Conservation (phyloP, 78 protist genomes). For the Dictyostelium intermedium region DNA sequence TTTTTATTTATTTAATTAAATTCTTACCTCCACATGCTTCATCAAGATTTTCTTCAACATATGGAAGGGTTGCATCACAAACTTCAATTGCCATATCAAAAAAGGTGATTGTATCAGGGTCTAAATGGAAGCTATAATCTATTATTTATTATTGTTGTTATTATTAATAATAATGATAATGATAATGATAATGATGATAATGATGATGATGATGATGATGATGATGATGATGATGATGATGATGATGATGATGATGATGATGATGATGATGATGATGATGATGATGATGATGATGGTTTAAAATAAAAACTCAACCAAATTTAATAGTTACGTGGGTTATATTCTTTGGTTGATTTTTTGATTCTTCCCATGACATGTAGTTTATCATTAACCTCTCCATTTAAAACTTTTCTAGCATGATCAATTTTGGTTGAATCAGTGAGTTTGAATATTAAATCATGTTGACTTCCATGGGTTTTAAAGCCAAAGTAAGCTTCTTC, state of each 20-base stretch:
- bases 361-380: conserved; percentile 30
- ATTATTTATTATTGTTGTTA: no score
- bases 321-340: no score
- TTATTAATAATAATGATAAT: no score
- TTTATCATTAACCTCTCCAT: background rate
- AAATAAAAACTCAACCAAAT: no score
- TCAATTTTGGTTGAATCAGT: background rate
- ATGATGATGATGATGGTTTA: no score
- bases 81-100: conserved; percentile 22
- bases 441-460: background rate
- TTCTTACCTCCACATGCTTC: background rate
- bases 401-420: background rate
- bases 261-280: no score
- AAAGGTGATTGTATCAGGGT: background rate
- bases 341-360: no score
- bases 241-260: no score
- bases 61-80: conserved; percentile 12
- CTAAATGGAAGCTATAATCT: background rate
- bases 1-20: no score
- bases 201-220: no score
- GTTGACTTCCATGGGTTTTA: background rate
- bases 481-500: background rate
- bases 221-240: no score
- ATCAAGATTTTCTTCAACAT: background rate
- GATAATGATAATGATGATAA: no score